A percentile compares a stretch with the other conserved stretches of the same genome.
These are phyloP conservation scores for Hevea brasiliensis DNA, from an alignment of 345 rosid species.

Conservation along the genomic window DNA sequence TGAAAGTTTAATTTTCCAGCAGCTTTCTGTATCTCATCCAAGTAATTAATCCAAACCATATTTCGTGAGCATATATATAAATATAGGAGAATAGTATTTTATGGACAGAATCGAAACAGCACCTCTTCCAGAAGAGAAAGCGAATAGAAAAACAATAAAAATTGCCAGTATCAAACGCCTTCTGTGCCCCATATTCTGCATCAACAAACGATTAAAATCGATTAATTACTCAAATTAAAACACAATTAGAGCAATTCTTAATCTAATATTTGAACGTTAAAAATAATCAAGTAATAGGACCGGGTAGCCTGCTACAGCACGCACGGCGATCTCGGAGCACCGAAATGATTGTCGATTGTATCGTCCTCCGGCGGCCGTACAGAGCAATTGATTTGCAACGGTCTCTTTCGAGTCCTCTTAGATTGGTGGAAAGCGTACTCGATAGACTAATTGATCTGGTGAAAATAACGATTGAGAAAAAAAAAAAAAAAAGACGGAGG, in stretches of 20 bases:
- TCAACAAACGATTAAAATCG: not conserved
- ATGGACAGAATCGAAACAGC: no score
- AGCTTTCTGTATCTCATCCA: not conserved
- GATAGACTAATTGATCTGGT: no score
- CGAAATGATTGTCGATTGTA: not conserved
- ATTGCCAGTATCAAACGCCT: slow-evolving; percentile 37
- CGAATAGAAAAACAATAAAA: slow-evolving; percentile 29
- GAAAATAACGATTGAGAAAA: not conserved
- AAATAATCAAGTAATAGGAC: not conserved
- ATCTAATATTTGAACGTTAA: not conserved
- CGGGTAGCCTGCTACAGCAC: no score
- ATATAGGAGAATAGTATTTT: no score
- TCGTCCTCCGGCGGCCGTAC: not conserved
- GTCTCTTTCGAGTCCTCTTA: not conserved
- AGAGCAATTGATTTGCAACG: not conserved
- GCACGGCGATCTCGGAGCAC: not conserved
- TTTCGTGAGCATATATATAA: no score
- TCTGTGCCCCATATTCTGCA: slow-evolving; percentile 50
- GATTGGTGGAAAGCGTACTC: not conserved
- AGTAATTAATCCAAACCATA: no score
- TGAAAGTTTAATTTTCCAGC: not conserved
- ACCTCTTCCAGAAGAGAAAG: slow-evolving; percentile 51
- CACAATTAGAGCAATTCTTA: not conserved
- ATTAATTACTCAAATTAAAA: not conserved
- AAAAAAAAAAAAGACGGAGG: not conserved